phyloP scores from a whole-genome alignment of 2,329 filamentous ascomycete genomes.

The Colletotrichum caudatum region DNA sequence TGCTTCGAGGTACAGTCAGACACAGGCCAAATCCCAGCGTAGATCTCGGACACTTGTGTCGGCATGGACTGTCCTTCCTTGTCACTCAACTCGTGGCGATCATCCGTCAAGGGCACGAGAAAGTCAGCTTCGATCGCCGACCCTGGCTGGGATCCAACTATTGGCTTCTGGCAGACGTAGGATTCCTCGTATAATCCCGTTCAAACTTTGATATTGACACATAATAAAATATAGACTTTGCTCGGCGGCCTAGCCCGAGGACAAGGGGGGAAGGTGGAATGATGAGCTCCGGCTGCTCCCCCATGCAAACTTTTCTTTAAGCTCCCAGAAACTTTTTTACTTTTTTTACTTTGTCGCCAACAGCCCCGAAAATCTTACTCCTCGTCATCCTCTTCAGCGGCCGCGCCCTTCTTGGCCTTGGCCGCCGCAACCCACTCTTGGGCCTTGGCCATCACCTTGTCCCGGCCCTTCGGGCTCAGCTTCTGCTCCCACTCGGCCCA shows the following conservation, averaged over 20 bases:
- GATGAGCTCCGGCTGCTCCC: slow-evolving; percentile 4
- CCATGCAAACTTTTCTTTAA: slow-evolving; percentile 33
- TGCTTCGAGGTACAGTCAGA: background rate
- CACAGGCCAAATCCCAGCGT: slow-evolving; percentile 24
- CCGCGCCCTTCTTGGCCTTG: slow-evolving; percentile 59
- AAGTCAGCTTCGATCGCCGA: background rate
- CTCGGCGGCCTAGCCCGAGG: slow-evolving; percentile 23
- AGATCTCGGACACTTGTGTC: slow-evolving; percentile 24
- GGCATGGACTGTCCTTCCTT: too few relatives aligned
- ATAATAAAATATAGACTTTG: slow-evolving; percentile 15
- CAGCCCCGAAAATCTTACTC: slow-evolving; percentile 43
- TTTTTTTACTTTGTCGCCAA: background rate
- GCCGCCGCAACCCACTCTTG: slow-evolving; percentile 74
- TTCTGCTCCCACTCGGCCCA: slow-evolving; percentile 91
- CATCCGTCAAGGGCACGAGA: background rate
- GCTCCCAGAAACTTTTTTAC: slow-evolving; percentile 31
- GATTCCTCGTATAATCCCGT: slow-evolving; percentile 14
- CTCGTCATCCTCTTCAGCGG: slow-evolving; percentile 53
- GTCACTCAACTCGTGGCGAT: slow-evolving; percentile 33
- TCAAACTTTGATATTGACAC: slow-evolving; percentile 28
- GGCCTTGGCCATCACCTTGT: slow-evolving; percentile 77
- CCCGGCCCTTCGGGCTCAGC: slow-evolving; percentile 64
- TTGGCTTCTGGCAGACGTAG: slow-evolving; percentile 20
- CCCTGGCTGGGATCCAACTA: background rate
- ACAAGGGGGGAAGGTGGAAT: slow-evolving; percentile 9